Base-by-base conservation (phyloP, 768 basidiomycete genomes). In the Crassisporium funariophilum region DNA sequence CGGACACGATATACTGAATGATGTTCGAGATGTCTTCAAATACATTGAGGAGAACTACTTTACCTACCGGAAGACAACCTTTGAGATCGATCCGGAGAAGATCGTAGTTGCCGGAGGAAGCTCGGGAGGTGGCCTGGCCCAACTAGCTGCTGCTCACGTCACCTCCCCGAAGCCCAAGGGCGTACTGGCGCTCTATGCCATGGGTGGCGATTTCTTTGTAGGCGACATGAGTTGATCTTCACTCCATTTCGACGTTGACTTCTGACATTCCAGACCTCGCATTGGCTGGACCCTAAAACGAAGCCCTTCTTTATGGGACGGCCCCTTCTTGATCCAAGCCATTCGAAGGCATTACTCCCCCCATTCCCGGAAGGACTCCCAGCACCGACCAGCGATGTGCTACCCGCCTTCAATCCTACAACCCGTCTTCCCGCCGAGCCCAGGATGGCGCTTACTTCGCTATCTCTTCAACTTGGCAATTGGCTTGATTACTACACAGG, bases 351-450 rank as follows among this genome's bases (percentile, higher is more conserved):
- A n/a, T 82, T 69, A 52, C 54, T 83, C 0, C 67, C 79, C 53
- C 81, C 81, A 5, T 66, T 60, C 22, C 66, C 55, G 36, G 20
- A 41, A 9, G 50, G 46, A 2, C 54, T 58, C 2, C 48, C 57
- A 17, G 20, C 55, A 1, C 48, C 58, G 2, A 66, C 62, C 2
- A 56, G 74, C 4, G 75, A 74, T 34, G 82, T 79, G 3, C 61
- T 70, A 0, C 66, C 78, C 6, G 63, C 68, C 6, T 83, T 79
- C 51, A 69, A 78, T 53, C 69, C 75, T 0, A 45, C 60, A 5
- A 68, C 68, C n/a, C 80, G 82, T 12, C 79, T 74, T 54, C 83
- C 84, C 4, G 76, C 80, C 1, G 82, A 83, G 53, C 79, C 79
- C 4, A 77, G 85, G 34, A 82, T 81, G 82, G 67, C 75, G 12